phyloP scores from a whole-genome alignment of 2,329 filamentous ascomycete genomes.

The Pseudogymnoascus sp. region DNA sequence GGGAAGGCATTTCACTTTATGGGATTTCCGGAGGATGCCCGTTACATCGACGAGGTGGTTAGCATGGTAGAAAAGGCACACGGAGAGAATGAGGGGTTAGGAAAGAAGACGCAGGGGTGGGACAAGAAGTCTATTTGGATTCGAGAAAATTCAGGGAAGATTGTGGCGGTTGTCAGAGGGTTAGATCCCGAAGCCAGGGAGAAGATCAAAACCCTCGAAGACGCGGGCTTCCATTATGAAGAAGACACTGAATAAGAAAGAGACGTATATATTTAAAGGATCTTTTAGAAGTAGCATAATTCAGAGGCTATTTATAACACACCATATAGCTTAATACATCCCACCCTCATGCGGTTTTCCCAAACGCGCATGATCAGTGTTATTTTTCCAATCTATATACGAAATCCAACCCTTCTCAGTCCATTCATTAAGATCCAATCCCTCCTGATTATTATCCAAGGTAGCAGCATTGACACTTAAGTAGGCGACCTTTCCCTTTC shows the following conservation, averaged over 20 bases:
- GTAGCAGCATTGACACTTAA: slow-evolving; percentile 32
- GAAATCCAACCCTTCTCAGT: slow-evolving; percentile 28
- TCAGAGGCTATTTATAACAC: neutral
- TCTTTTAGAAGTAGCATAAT: neutral
- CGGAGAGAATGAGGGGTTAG: neutral
- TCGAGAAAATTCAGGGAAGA: neutral
- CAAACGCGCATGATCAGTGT: slow-evolving; percentile 12
- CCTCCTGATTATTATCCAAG: slow-evolving; percentile 31
- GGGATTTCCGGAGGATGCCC: slow-evolving; percentile 50
- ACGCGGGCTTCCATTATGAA: slow-evolving; percentile 60
- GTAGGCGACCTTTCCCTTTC: slow-evolving; percentile 23
- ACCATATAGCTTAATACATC: slow-evolving; percentile 18
- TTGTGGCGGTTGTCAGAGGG: neutral
- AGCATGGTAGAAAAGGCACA: neutral
- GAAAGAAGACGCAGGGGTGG: neutral
- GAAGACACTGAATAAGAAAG: slow-evolving; percentile 37
- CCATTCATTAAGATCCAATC: slow-evolving; percentile 31
- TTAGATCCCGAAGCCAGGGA: slow-evolving; percentile 49
- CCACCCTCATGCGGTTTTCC: slow-evolving; percentile 20
- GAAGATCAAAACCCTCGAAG: slow-evolving; percentile 60
- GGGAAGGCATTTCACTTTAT: slow-evolving; percentile 41
- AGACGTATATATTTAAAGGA: neutral
- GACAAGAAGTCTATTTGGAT: neutral
- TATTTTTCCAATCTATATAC: slow-evolving; percentile 19
- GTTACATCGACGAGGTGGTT: slow-evolving; percentile 58